Evolutionary conservation across 352 stramenopile species (phyloP), one percentile per base, ranked within the genome.

Genomic region (Globisporangium alternatum): DNA sequence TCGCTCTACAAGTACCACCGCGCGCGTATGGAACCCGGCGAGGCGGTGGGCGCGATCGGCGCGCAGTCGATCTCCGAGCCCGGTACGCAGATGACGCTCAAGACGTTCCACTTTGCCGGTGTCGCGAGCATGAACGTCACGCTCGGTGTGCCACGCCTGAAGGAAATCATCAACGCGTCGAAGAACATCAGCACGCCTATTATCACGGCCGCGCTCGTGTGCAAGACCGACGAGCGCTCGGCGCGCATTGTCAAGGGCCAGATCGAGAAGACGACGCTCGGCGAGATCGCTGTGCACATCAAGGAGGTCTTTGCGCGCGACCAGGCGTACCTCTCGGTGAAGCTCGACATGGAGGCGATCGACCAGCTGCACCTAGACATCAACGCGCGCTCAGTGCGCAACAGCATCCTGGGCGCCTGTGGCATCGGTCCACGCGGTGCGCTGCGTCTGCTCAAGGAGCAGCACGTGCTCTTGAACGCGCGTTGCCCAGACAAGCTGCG

Each of bases 121-220:
- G 98, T 99, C 52, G 98, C 97, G 28, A 98, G 92, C 61, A 99
- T 99, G 98, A 99, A 99, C 81, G 97, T 99, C 44, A 99, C 98
- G 30, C 88, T 99, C 7, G 98, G 98, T 82, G 98, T 99, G 44
- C 98, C 98, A n/a, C 96, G 98, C 52, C 80, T 99, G 28, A 98
- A 98, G 77, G 94, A 98, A 66, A 98, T 98, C 64, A 98, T 98
- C 69, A 98, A 98, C 67, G 95, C 92, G 1, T 97, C 92, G 13
- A 99, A 99, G 74, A 82, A 90, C 13, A 99, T 99, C 67, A 99
- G 93, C 52, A 99, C 98, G 37, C 98, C 98, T 35, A 99, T 99
- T 73, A 99, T 99, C 75, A 99, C 97, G 44, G 98, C 97, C 0
- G 88, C 97, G 48, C 74, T 99, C 3, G 91, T 98, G 49, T 95